These are phyloP conservation scores for Colletotrichum limetticola DNA, from an alignment of 2,329 filamentous ascomycete species.

Conservation along the genomic window DNA sequence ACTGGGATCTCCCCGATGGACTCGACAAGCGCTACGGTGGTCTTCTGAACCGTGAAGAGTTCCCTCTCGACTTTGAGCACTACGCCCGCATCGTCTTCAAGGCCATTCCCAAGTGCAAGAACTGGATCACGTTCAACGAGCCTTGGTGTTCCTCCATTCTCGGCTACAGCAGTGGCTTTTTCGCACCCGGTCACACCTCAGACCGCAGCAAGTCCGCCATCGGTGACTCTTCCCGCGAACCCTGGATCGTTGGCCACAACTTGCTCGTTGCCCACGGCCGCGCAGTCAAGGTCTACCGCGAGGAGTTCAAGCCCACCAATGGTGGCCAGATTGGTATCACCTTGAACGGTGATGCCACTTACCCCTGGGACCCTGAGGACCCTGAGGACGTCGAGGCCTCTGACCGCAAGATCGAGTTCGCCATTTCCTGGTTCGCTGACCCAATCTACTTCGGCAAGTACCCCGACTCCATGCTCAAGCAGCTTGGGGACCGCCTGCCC, in stretches of 20 bases:
- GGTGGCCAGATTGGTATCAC: slow-evolving; percentile 88
- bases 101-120: slow-evolving; percentile 79
- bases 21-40: slow-evolving; percentile 86
- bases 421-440: slow-evolving; percentile 89
- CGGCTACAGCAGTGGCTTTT: slow-evolving; percentile 80
- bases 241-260: slow-evolving; percentile 86
- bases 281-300: slow-evolving; percentile 84
- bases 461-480: slow-evolving; percentile 83
- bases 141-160: slow-evolving; percentile 87
- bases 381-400: slow-evolving; percentile 80
- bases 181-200: slow-evolving; percentile 85
- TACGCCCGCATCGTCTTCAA: slow-evolving; percentile 83
- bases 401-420: slow-evolving; percentile 86
- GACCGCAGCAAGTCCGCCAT: slow-evolving; percentile 76
- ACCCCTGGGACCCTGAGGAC: slow-evolving; percentile 85
- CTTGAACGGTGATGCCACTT: slow-evolving; percentile 84
- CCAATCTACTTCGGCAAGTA: slow-evolving; percentile 88
- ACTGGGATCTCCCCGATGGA: slow-evolving; percentile 87
- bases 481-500: slow-evolving; percentile 82
- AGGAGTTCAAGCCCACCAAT: slow-evolving; percentile 79
- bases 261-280: slow-evolving; percentile 82
- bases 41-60: slow-evolving; percentile 83
- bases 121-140: slow-evolving; percentile 94
- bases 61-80: slow-evolving; percentile 81
- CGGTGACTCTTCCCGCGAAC: slow-evolving; percentile 81